Base-by-base conservation (phyloP, 192 early-diverging fungal genomes). In the Coemansia sp. region DNA sequence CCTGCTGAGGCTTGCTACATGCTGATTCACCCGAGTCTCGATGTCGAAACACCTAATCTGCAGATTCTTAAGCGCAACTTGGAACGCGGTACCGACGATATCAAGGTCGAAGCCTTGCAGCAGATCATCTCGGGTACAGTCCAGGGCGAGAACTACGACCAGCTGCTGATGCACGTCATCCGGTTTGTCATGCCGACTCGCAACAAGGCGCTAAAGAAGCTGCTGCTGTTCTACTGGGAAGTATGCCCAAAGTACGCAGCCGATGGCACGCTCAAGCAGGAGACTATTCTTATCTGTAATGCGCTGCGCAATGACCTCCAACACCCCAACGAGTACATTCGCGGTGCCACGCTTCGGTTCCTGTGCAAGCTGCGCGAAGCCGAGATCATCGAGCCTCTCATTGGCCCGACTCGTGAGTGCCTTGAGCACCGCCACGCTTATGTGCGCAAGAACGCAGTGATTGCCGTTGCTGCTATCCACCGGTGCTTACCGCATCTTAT, bases 311-410 rank as follows among this genome's bases (percentile, higher is more conserved):
- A 95, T 63, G 98, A 99, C 78, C 82, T 99, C 32, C 94, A 95
- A 82, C 96, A 98, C 77, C 95, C 97, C 44, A 99, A 99, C 83
- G 97, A 99, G 86, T 99, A 92, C 72, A 94, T 99, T 68, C 88
- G 97, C 64, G 97, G 96, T 19, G 89, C 88, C 3, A 97, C 94
- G 34, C 88, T 99, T 64, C 90, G 97, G 27, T 94, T 97, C 76
- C 83, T 99, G 68, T 94, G 94, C 87, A 98, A 98, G 80, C 86
- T 99, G 67, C 89, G 90, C 59, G 97, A 99, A 71, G 88, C 92
- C 17, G 97, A 99, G 76, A 74, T 99, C 34, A 86, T 99, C 8
- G 96, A 98, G 79, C 97, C 97, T 8, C 86, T 97, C 37, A 85
- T 98, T 48, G 95, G 95, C 34, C 89, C 95, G 23, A 90, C 92